Base-by-base conservation (phyloP, 176 grass and related monocot species). In the Melocanna baccifera region DNA sequence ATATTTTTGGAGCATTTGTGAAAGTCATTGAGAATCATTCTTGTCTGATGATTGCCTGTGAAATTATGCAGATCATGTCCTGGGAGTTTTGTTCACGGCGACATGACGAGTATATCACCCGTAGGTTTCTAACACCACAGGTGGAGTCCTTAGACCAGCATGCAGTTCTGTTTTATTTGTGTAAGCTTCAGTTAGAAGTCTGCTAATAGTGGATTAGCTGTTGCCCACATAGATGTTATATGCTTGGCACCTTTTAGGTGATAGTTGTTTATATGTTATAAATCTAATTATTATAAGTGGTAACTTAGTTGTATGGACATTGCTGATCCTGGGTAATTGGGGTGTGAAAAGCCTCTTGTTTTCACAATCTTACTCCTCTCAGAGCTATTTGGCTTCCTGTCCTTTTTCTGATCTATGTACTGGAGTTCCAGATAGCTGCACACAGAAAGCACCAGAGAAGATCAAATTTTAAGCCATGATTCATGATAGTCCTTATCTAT, bases 31-130 rank as follows among this genome's bases (percentile, higher is more conserved):
- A 73, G 48, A 8, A 92, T 64, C n/a, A 51, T 67, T 86, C 65
- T 83, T 51, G 73, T 87, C 58, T 67, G 50, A 71, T 85, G 75
- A 65, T 79, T 86, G 26, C 26, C 34, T 85, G 61, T 36, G 62
- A 52, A 80, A 77, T 75, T 67, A 14, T 75, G 66, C 78, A 99
- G 97, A 96, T 99, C 81, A 67, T 99, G 80, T 99, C 84, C 28
- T 99, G 97, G 97, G 93, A 99, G 70, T 99, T 99, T 74, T 99
- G 97, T 91, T 91, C 90, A 85, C 90, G 75, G 7, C 86, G 84
- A 29, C 91, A 99, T 73, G 93, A 96, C 25, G 93, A 99, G 71
- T 99, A 94, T 87, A 86, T 92, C 58, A 91, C 97, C 37, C 91
- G 91, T 53, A 94, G 89, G 85, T 89, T 92, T 75, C 53, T 99